These are phyloP conservation scores for Yamadazyma diddensiae DNA, from an alignment of 1,139 yeast genomes.

Conservation along the genomic window DNA sequence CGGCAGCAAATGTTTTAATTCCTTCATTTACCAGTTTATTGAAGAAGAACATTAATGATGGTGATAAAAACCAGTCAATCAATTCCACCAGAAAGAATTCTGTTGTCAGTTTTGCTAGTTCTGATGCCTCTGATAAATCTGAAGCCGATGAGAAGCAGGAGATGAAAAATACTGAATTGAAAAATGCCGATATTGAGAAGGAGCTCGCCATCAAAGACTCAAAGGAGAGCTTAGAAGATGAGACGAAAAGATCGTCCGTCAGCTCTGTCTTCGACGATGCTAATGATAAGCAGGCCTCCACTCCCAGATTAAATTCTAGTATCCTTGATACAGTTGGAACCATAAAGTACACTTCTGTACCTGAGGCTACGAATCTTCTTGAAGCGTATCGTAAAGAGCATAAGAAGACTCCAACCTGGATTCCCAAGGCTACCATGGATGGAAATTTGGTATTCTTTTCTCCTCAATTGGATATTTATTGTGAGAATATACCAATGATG, in stretches of 20 bases:
- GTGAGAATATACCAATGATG: slow-evolving; percentile 52
- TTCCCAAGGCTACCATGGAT: slow-evolving; percentile 54
- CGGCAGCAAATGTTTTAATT: slow-evolving; percentile 48
- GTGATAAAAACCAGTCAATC: slow-evolving; percentile 28
- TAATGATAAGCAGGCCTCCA: not conserved
- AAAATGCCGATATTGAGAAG: not conserved
- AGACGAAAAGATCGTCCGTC: slow-evolving; percentile 3
- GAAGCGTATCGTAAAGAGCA: slow-evolving; percentile 28
- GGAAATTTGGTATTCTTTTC: slow-evolving; percentile 61
- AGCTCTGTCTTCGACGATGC: slow-evolving; percentile 4
- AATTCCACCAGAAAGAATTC: slow-evolving; percentile 42
- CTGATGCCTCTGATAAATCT: not conserved
- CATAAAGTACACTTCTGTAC: slow-evolving; percentile 12
- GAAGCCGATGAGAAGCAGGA: not conserved
- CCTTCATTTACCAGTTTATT: slow-evolving; percentile 43
- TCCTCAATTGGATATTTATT: slow-evolving; percentile 55
- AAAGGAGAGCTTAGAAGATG: not conserved
- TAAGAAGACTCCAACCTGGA: slow-evolving; percentile 39
- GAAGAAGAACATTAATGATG: slow-evolving; percentile 35
- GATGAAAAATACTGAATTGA: not conserved
- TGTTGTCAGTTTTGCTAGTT: slow-evolving; percentile 47
- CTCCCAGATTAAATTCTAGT: slow-evolving; percentile 5
- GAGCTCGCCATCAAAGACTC: not conserved
- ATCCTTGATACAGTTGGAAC: slow-evolving; percentile 3
- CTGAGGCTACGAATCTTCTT: slow-evolving; percentile 37